These are phyloP conservation scores for Tylopilus plumbeoviolaceoides DNA, from an alignment of 768 basidiomycete genomes.

Conservation along the genomic window DNA sequence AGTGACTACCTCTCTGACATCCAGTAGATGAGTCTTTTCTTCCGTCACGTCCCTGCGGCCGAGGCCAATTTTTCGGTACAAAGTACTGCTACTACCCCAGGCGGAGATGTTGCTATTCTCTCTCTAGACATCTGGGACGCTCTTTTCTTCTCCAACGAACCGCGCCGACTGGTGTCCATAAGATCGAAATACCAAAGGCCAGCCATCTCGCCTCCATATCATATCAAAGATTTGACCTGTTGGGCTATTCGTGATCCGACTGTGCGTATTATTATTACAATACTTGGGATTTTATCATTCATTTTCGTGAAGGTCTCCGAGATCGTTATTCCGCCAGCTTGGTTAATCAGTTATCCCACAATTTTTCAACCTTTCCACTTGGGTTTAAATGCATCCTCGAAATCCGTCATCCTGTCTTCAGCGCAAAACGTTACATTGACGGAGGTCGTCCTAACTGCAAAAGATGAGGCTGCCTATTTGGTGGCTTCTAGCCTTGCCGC, in stretches of 20 bases:
- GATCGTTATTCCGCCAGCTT: slow-evolving; percentile 37
- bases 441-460: slow-evolving; percentile 50
- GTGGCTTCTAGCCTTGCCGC: slow-evolving; percentile 34
- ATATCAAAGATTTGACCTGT: slow-evolving; percentile 24
- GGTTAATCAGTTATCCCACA: slow-evolving; percentile 34
- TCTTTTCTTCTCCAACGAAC: slow-evolving; percentile 16
- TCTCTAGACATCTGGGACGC: slow-evolving; percentile 32
- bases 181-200: slow-evolving; percentile 16
- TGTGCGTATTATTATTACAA: slow-evolving; percentile 29
- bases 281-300: neutral
- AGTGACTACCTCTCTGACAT: no score
- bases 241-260: slow-evolving; percentile 35
- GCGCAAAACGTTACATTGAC: slow-evolving; percentile 38
- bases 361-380: slow-evolving; percentile 32
- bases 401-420: slow-evolving; percentile 17
- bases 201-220: neutral
- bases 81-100: neutral
- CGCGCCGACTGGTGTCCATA: slow-evolving; percentile 21
- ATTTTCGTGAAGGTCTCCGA: slow-evolving; percentile 33
- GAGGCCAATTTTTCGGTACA: slow-evolving; percentile 29
- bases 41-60: slow-evolving; percentile 21
- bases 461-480: slow-evolving; percentile 47
- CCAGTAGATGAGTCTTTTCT: slow-evolving; percentile 36
- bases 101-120: slow-evolving; percentile 28
- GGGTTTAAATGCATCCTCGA: slow-evolving; percentile 3